Base-by-base conservation (phyloP, 2,329 filamentous ascomycete species). In the Hirsutella rhossiliensis region DNA sequence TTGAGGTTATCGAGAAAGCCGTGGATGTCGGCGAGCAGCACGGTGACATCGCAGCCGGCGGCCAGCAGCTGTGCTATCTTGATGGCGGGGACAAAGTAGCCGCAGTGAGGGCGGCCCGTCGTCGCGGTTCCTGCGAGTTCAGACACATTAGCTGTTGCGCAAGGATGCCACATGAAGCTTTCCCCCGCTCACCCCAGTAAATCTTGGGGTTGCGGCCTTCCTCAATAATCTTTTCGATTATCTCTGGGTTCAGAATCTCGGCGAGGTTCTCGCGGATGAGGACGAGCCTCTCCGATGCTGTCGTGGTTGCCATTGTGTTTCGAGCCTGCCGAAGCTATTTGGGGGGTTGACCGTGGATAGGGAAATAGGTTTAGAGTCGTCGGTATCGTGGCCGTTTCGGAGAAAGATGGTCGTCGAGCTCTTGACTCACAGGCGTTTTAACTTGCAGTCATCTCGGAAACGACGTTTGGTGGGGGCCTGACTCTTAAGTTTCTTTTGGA, bases 61-160 rank as follows among this genome's bases (percentile, higher is more conserved):
- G 78, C 75, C 30, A 96, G 78, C 56, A 94, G 80, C 61, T 96
- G 83, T 34, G 87, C 88, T 49, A 96, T 84, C 66, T 96, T 96
- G 59, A 94, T 78, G 54, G 84, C 82, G 6, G 88, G 82, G 11
- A 92, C 84, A 49, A 94, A 86, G 73, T 95, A 95, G 53, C 87
- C 89, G 60, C 80, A 85, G 63, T 96, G 89, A 44, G 88, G 88
- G 47, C 82, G 75, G n/a, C 87, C 87, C 0, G 87, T 94, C 15
- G 87, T 87, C 17, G 86, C 85, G 34, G 84, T 90, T 37, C 84
- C 77, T 77, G 43, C 7, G 28, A 18, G 15, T 18, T 27, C 20
- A 17, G 31, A n/a, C 17, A 29, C 13, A 4, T 18, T 27, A 7
- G 12, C 17, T 19, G 2, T 17, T 13, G 30, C 13, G 15, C 8